Evolutionary conservation across 805 yeast species (phyloP), one percentile per base, ranked within the genome.

Genomic region (Saccharomyces jurei): DNA sequence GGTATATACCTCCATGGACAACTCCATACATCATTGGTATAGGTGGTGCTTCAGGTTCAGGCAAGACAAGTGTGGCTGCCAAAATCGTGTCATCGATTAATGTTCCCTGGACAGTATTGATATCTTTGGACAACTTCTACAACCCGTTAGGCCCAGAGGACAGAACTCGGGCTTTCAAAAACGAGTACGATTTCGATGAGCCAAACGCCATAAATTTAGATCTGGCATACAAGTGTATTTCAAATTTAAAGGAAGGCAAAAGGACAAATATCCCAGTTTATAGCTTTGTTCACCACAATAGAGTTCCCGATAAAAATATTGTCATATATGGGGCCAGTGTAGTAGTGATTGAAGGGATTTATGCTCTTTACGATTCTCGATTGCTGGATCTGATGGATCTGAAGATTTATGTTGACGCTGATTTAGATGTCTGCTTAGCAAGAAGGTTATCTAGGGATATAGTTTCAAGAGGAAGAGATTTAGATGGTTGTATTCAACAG

Each of bases 241-340:
- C 71, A 53, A 77, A 81, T 17, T 72, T 94, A 66, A 88, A 87
- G 65, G 79, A 77, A 25, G 98, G 98, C 5, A 76, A 75, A 56
- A 78, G 75, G 61, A 80, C 86, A 1, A 77, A 80, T 52, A 79
- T 94, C 62, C 84, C 97, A 26, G 78, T 82, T 46, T 78, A 84
- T 71, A 77, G 97, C 55, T 85, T 89, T 73, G 70, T 75, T 58
- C 65, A 75, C 48, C 95, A 87, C 66, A 72, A 74, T 49, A 69
- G 84, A 60, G 80, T 82, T 8, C 82, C 92, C 1, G 80, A 77
- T 46, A 82, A 85, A 64, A 76, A 77, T n/a, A 74, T 84, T 50
- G 83, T 91, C 2, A 82, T 94, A 21, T 91, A 90, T 64, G 98
- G 97, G 1, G 97, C 97, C 14, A 90, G 90, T 67, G 96, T 94